Conservation (phyloP, 2,329 filamentous ascomycete species). For the Fusarium staphyleae region DNA sequence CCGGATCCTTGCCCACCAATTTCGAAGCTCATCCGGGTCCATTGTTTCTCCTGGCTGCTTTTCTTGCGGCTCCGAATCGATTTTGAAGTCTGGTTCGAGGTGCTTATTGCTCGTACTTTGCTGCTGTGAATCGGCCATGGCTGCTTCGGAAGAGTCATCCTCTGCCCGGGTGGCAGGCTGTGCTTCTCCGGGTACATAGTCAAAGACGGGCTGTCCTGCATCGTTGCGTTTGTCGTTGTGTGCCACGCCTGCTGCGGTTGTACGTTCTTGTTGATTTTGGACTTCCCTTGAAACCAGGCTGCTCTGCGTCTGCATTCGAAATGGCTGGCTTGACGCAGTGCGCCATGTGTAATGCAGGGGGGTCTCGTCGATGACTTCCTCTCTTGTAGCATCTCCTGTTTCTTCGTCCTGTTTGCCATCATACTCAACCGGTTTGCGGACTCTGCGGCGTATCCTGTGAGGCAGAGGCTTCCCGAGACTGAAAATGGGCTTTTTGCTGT, state of each 20-base stretch:
- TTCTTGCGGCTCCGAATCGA: slow-evolving; percentile 31
- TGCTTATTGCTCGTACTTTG: not conserved
- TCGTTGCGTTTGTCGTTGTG: slow-evolving; percentile 19
- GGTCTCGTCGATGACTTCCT: not conserved
- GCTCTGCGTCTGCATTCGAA: slow-evolving; percentile 1
- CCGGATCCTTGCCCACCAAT: slow-evolving; percentile 35
- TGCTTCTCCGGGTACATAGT: slow-evolving; percentile 8
- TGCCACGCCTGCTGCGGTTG: slow-evolving; percentile 8
- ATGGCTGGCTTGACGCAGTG: slow-evolving; percentile 3
- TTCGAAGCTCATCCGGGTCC: slow-evolving; percentile 31
- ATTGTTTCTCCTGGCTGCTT: slow-evolving; percentile 9
- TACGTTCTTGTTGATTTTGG: slow-evolving; percentile 11
- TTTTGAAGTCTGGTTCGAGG: slow-evolving; percentile 15
- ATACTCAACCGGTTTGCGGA: not conserved
- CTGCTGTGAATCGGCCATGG: not conserved
- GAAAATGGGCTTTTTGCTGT: slow-evolving; percentile 26
- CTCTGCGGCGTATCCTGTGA: slow-evolving; percentile 24
- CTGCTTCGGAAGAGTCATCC: not conserved
- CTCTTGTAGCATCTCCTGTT: slow-evolving; percentile 2
- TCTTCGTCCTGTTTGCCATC: slow-evolving; percentile 22
- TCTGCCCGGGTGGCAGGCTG: not conserved
- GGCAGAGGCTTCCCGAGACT: slow-evolving; percentile 32
- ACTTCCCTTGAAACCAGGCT: not conserved
- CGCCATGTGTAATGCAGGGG: not conserved
- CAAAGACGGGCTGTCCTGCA: slow-evolving; percentile 19